Base-by-base conservation (phyloP, 2,329 filamentous ascomycete species). In the Clonostachys byssicola region DNA sequence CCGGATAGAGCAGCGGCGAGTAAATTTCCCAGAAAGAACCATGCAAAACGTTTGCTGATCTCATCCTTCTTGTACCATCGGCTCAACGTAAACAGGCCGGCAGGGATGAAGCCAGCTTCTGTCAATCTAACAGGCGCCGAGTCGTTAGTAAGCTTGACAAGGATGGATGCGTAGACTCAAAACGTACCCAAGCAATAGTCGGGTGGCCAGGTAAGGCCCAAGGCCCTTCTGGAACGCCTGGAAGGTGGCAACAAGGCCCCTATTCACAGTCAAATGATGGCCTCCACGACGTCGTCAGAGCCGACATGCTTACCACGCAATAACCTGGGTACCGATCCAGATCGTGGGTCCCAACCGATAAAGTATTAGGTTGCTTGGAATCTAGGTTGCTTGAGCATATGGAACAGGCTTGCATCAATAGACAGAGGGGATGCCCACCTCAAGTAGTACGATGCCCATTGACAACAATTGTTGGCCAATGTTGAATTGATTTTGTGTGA, bases 1-100 rank as follows among this genome's bases (percentile, higher is more conserved):
- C 81, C 83, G 1, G 81, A 83, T 55, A 88, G 86, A 2, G 84
- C 83, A 3, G 82, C 82, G 1, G 80, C 82, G 4, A 88, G 73
- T 12, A 87, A 67, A 1, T 80, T 78, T 0, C 82, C 78, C 84
- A 57, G 83, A 85, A 6, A 84, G 65, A 4, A 83, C 84, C 34
- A 61, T 59, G 4, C 60, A 56, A 18, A 51, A 52, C 33, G 52
- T 49, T 45, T 59, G 57, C 75, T 80, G 1, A 85, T 65, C 49
- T 62, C 60, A 13, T 52, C 51, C 12, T 50, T 50, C 48, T 60
- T 58, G 47, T 88, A 89, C 83, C 85, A 89, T 54, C 80, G 85
- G 1, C 77, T 82, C 1, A 88, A 68, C 52, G 85, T 83, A 62
- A 75, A 45, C 60, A 77, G 52, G 65, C 18, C 53, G 52, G 57